Conservation (phyloP, 2,329 filamentous ascomycete genomes). For the Ceratocystis smalleyi region DNA sequence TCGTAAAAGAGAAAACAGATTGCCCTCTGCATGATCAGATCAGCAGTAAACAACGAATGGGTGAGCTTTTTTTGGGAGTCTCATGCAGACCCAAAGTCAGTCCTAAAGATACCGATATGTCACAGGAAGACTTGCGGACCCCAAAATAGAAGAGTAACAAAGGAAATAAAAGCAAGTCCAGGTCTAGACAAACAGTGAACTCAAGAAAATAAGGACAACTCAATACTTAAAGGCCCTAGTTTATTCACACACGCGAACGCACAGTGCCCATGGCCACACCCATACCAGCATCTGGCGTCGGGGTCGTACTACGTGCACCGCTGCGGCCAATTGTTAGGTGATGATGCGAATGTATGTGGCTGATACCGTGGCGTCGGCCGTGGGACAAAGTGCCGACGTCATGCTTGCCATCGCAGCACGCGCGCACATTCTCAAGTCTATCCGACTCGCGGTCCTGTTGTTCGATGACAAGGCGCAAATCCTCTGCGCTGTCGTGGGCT, state of each 20-base stretch:
- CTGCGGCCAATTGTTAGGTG: slow-evolving; percentile 1
- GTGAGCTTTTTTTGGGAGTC: too few species aligned
- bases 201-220: not conserved
- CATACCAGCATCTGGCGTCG: not conserved
- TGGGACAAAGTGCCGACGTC: slow-evolving; percentile 45
- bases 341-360: slow-evolving; percentile 6
- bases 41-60: too few species aligned
- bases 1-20: not conserved
- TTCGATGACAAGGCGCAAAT: slow-evolving; percentile 65
- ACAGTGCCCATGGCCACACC: not conserved
- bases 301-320: slow-evolving; percentile 4
- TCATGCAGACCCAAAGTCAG: too few species aligned
- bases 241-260: slow-evolving; percentile 2
- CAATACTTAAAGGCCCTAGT: not conserved
- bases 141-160: not conserved
- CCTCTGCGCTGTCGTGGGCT: slow-evolving; percentile 65
- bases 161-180: not conserved
- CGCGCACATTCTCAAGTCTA: slow-evolving; percentile 82
- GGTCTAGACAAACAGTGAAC: not conserved
- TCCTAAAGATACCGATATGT: too few species aligned
- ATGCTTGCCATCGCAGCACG: slow-evolving; percentile 93
- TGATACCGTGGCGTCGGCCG: slow-evolving; percentile 1
- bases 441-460: slow-evolving; percentile 61
- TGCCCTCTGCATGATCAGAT: too few species aligned
- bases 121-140: not conserved